Evolutionary conservation across 108 stramenopile species (phyloP), one percentile per base, ranked within the genome.

Genomic region (Discostella stelligeroides): DNA sequence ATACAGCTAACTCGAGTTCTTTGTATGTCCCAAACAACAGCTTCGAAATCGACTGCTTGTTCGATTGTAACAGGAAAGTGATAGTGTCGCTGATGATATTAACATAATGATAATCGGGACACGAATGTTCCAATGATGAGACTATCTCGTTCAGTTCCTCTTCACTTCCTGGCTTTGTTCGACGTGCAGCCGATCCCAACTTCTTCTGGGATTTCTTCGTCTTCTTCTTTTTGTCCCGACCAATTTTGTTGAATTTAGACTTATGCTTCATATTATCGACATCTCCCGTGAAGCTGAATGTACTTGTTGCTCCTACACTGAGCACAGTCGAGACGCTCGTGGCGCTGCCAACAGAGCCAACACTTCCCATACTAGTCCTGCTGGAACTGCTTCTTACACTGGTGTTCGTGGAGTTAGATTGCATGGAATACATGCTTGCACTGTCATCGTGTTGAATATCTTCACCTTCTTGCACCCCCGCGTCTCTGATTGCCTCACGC

Each of bases 161-260:
- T 59, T 80, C 84, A 62, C 92, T 93, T 25, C 95, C 95, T 4
- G 92, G 91, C 65, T 81, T 81, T 42, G 82, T 76, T 60, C 82
- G 75, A 6, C 74, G 70, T 18, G 74, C 75, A 11, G 61, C 63
- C 11, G 74, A 62, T 49, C 70, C 76, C 50, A 85, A 83, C 45
- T 63, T 81, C 49, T 80, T 80, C 60, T 79, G 84, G 63, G 88
- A 90, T 50, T 92, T 86, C 68, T 88, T 88, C 67, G 90, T 90
- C 60, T 77, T 88, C 67, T 92, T 90, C 60, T 77, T 79, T 56
- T 81, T 87, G 29, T 80, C 74, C 10, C 76, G 47, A 2, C 88
- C 85, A 38, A 82, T 76, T 27, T 72, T 72, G 70, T 95, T 95
- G 80, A 88, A 95, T 60, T 95, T 96, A 11, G 87, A 86, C 50